Base-by-base conservation (phyloP, 116 monocot genomes). In the Zostera marina region DNA sequence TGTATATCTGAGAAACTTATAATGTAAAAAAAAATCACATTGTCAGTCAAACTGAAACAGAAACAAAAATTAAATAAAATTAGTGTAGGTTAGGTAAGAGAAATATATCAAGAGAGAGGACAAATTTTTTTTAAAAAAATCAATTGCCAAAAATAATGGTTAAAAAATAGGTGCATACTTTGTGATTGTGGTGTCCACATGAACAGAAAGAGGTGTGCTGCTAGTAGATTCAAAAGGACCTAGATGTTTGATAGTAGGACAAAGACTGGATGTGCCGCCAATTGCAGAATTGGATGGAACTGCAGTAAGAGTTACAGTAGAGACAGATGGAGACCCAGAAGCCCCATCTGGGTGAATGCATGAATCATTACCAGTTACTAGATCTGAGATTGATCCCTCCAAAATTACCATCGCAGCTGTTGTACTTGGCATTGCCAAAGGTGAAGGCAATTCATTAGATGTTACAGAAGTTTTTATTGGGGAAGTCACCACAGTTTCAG, bases 381-480 rank as follows among this genome's bases (percentile, higher is more conserved):
- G 60, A 65, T 62, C 72, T 39, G 81, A 66, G 64, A 61, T 76
- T 26, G 79, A 58, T 74, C 26, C 66, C 48, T 61, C 66, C 8
- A 46, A 63, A 65, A 60, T 53, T 44, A 44, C 70, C 14, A 47
- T 20, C 7, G 13, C 21, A 54, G 65, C 40, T 19, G 53, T 47
- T 49, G 16, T 54, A 53, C 51, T 69, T 42, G 70, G 22, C 22
- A 26, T 3, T 9, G 59, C 43, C 23, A 62, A 43, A 56, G 76
- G 52, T 42, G 76, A 49, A 44, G 71, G 54, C 3, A 61, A 66
- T 54, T 70, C 77, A 69, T 8, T 19, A 42, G 53, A 42, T 44
- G 72, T 14, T 69, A 59, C 40, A 52, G 20, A 41, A 54, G 65
- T 52, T 49, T 62, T 39, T 22, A 55, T 32, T 47, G 39, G 47